These are phyloP conservation scores for Carex scoparia DNA, from an alignment of 176 grass and related monocot species.

Conservation along the genomic window DNA sequence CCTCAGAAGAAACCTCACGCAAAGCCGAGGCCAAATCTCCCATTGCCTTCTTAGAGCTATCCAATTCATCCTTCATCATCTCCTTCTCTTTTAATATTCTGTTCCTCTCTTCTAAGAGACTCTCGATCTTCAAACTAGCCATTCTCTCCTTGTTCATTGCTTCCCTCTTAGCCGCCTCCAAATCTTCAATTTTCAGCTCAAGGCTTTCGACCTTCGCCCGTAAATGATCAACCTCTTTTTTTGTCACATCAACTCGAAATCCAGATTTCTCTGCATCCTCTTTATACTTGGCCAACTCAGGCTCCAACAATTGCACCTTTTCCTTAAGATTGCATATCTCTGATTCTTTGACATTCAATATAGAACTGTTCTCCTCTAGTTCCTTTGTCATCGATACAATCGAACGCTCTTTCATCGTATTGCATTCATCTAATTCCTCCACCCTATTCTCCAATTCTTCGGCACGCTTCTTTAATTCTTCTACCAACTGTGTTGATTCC, in stretches of 20 bases:
- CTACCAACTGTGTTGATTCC: conserved; percentile 35
- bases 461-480: conserved; percentile 47
- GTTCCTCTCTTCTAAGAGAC: conserved; percentile 38
- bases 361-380: conserved; percentile 38
- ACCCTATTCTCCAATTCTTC: conserved; percentile 34
- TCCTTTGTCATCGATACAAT: conserved; percentile 27
- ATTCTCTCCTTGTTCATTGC: conserved; percentile 28
- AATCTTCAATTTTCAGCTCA: conserved; percentile 33
- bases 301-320: conserved; percentile 31
- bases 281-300: conserved; percentile 37
- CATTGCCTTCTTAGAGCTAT: conserved; percentile 54
- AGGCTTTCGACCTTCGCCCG: conserved; percentile 25
- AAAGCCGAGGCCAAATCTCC: conserved; percentile 50
- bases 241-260: conserved; percentile 27
- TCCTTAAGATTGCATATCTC: conserved; percentile 34
- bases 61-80: conserved; percentile 41
- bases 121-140: conserved; percentile 15
- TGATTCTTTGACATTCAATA: conserved; percentile 35
- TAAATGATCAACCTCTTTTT: conserved; percentile 19
- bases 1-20: conserved; percentile 54
- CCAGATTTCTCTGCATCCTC: conserved; percentile 29
- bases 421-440: conserved; percentile 19
- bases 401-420: conserved; percentile 38
- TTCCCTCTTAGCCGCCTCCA: conserved; percentile 29
- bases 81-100: conserved; percentile 41